Evolutionary conservation across 1,284 basidiomycete species (phyloP), one percentile per base, ranked within the genome.

Genomic region (Meira nashicola): DNA sequence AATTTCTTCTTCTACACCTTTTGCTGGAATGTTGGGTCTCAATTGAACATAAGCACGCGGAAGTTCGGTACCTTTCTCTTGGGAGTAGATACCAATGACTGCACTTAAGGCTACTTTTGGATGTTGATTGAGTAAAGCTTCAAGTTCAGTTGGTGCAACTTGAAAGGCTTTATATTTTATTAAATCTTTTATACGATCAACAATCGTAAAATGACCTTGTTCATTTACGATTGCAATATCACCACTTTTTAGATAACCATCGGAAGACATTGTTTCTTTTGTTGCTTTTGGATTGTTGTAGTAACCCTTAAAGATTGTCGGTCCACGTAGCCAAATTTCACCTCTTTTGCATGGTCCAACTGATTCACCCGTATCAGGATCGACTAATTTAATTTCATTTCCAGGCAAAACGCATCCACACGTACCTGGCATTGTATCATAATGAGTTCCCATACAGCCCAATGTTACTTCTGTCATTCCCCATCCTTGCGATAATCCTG

Each of bases 181-280:
- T 1, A 74, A 58, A 55, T 74, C 70, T 54, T 76, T 76, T 33
- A 65, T 58, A 1, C 73, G 61, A 62, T 76, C 73, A 21, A 74
- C 70, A 52, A 74, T 70, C 47, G 50, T 58, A 41, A 73, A 66
- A 50, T 65, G 50, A n/a, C 62, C 64, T 4, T 64, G 61, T 11
- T 57, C 54, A 44, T 68, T 60, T 19, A 64, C 59, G 23, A 67
- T 48, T 10, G 60, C 73, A 19, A 76, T 55, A 51, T 76, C 73
- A 19, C 73, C 73, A 2, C 70, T 73, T 54, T 64, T 68, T 56
- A 73, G 60, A 62, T 66, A 76, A 6, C 70, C 66, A 41, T 74
- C 73, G 2, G 39, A 7, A 2, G 71, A 89, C 73, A 97, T 78
- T 12, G 91, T 85, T 12, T 91, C 91, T 46, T 77, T 80, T 2